Evolutionary conservation across 805 yeast genomes (phyloP).

Genomic region (Kazachstania martiniae): DNA sequence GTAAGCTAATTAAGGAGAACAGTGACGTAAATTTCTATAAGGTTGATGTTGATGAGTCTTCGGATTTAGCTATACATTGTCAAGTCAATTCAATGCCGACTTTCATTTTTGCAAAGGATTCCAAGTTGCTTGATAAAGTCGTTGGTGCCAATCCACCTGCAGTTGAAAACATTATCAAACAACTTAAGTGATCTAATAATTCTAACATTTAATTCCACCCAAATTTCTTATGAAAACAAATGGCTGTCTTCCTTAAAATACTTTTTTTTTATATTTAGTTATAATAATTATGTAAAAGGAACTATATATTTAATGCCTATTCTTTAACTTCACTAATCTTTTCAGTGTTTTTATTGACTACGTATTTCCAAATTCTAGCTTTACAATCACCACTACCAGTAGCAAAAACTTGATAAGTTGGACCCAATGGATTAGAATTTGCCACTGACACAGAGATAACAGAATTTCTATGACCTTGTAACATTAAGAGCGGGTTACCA

Average conservation of each 20-base stretch:
- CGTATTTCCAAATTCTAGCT: constrained; percentile 92
- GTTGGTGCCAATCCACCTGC: constrained; percentile 48
- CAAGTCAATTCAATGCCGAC: constrained; percentile 73
- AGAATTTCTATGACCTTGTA: constrained; percentile 93
- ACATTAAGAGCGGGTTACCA: constrained; percentile 88
- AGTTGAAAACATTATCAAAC: constrained; percentile 15
- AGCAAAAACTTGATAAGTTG: constrained; percentile 69
- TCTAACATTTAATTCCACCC: too few species aligned
- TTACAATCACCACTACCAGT: constrained; percentile 97
- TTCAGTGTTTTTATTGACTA: constrained; percentile 2
- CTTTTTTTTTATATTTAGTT: background rate
- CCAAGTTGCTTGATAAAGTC: constrained; percentile 43
- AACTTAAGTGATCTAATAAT: too few species aligned
- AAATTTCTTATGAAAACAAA: too few species aligned
- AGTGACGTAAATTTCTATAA: constrained; percentile 47
- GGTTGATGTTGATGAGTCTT: constrained; percentile 57
- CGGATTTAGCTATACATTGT: constrained; percentile 49
- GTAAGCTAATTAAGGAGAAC: constrained; percentile 30
- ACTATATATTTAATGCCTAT: background rate
- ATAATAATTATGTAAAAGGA: too few species aligned
- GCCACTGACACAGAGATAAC: constrained; percentile 91
- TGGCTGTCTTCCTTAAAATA: too few species aligned
- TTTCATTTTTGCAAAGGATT: constrained; percentile 49
- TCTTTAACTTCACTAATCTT: background rate
- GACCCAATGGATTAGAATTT: constrained; percentile 55